Percentiles rank a stretch among this genome's conserved stretches.
Conservation (phyloP, 345 rosid species). For the Eucalyptus guilfoylei region DNA sequence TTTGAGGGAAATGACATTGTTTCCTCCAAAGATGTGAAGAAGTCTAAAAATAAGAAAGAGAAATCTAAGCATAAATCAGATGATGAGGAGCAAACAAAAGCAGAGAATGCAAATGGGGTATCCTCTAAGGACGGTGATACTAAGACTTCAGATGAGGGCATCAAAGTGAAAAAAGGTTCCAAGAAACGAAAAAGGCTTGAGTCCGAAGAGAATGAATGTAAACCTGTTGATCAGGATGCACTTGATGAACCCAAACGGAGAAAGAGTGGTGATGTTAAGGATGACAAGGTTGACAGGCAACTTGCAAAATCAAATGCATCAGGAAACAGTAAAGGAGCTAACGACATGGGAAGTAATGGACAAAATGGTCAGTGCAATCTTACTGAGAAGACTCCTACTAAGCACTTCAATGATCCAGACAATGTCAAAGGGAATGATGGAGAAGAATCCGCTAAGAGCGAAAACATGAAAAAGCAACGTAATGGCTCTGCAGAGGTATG, state of each 20-base stretch:
- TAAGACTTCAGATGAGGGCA: conserved; percentile 1
- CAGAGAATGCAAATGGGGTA: background rate
- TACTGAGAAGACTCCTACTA: conserved; percentile 9
- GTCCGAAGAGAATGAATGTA: conserved; percentile 27
- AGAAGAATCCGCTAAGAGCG: conserved; percentile 20
- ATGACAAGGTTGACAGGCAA: background rate
- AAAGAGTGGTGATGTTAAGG: conserved; percentile 31
- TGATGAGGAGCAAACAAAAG: background rate
- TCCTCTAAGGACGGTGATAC: background rate
- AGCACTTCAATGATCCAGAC: conserved; percentile 8
- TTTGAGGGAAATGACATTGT: background rate
- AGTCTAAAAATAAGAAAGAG: conserved; percentile 40
- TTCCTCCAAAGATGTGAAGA: conserved; percentile 5
- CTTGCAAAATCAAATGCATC: background rate
- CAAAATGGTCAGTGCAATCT: background rate
- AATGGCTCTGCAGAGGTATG: conserved; percentile 58
- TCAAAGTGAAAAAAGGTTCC: conserved; percentile 20
- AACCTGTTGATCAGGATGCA: conserved; percentile 5
- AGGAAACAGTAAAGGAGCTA: background rate
- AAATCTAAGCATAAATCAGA: conserved; percentile 10
- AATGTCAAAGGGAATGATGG: conserved; percentile 26
- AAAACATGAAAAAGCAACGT: conserved; percentile 19
- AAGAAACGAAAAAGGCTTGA: conserved; percentile 71
- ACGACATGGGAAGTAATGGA: background rate
- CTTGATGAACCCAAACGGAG: conserved; percentile 40